Conservation (phyloP, 495 filamentous ascomycete genomes). For the Oidiodendron maius region DNA sequence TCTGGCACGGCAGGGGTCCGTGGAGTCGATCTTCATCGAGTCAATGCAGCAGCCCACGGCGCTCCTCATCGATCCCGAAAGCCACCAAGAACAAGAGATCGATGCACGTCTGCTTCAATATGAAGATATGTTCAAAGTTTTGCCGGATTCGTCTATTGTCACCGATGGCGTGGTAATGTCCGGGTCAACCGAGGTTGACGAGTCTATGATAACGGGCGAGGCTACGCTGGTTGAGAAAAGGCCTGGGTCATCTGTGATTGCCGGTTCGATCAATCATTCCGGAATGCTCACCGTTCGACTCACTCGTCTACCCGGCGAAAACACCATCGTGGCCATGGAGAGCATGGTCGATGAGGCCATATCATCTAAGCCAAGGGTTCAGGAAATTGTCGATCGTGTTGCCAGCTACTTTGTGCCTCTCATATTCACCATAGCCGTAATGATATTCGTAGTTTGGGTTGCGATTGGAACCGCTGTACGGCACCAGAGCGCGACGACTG, state of each 20-base stretch:
- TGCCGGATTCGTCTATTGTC: no score
- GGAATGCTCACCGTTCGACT: neutral
- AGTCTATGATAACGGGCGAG: constrained; percentile 72
- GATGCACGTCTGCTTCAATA: neutral
- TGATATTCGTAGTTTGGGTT: constrained; percentile 45
- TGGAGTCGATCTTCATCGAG: neutral
- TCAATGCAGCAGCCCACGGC: neutral
- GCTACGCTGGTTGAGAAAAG: neutral
- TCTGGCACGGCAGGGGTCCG: neutral
- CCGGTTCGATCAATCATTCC: neutral
- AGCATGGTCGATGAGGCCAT: neutral
- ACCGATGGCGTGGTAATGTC: constrained; percentile 62
- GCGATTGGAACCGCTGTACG: constrained; percentile 46
- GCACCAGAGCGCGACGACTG: constrained; percentile 32
- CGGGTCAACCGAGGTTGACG: constrained; percentile 61
- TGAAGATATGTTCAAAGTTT: neutral
- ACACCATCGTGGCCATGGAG: neutral
- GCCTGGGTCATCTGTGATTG: no score
- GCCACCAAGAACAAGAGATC: neutral
- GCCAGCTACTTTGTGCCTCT: neutral
- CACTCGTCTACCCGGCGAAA: neutral
- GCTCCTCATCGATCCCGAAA: neutral
- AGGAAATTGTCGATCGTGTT: neutral
- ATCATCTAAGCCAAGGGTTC: neutral
- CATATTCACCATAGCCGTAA: neutral